phyloP scores from a whole-genome alignment of 2,329 filamentous ascomycete genomes.

The Colletotrichum camelliae region DNA sequence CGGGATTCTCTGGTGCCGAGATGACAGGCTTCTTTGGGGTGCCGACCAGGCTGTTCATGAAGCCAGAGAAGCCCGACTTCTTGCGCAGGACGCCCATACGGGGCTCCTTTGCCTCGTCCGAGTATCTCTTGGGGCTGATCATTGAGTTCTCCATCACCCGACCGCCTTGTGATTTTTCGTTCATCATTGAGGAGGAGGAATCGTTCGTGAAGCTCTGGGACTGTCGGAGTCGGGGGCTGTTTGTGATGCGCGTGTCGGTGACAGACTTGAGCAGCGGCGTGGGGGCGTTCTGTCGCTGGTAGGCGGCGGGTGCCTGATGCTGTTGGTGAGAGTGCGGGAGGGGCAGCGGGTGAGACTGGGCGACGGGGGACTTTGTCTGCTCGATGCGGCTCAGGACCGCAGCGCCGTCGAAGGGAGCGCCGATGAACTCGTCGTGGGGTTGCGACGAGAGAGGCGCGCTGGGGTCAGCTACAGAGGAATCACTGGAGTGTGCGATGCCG shows the following conservation, averaged over 20 bases:
- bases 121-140: conserved; percentile 72
- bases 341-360: conserved; percentile 19
- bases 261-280: conserved; percentile 52
- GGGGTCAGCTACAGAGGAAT: conserved; percentile 38
- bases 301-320: conserved; percentile 25
- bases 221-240: conserved; percentile 64
- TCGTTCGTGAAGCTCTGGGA: conserved; percentile 69
- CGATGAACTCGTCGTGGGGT: conserved; percentile 64
- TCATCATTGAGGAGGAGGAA: conserved; percentile 55
- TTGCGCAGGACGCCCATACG: conserved; percentile 72
- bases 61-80: conserved; percentile 87
- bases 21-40: conserved; percentile 92
- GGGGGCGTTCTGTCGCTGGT: conserved; percentile 33
- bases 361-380: conserved; percentile 47
- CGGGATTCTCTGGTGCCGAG: conserved; percentile 96
- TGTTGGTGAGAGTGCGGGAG: conserved; percentile 18
- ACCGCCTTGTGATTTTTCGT: conserved; percentile 43
- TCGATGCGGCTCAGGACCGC: conserved; percentile 67
- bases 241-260: conserved; percentile 57
- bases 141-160: conserved; percentile 47
- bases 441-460: conserved; percentile 33
- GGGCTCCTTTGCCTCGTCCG: conserved; percentile 74
- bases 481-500: conserved; percentile 18
- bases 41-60: conserved; percentile 82
- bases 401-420: conserved; percentile 69